phyloP scores from a whole-genome alignment of 208 protist species.

The Balamuthia mandrillaris region DNA sequence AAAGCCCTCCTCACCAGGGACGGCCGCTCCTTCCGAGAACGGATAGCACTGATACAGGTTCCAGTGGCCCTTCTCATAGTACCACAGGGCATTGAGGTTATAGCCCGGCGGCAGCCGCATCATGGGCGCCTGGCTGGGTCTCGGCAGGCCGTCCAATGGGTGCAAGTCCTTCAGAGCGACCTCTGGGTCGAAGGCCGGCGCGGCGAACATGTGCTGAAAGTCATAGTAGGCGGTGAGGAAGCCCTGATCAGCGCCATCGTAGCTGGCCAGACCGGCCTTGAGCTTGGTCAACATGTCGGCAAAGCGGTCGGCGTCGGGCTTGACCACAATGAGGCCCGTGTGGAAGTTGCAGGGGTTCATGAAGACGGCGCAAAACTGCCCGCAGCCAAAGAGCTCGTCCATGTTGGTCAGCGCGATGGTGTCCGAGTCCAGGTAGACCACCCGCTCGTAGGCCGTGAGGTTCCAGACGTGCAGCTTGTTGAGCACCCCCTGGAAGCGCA shows the following conservation, averaged over 20 bases:
- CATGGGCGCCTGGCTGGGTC: too few species aligned
- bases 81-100: conserved; percentile 29
- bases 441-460: conserved; percentile 56
- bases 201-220: conserved; percentile 13
- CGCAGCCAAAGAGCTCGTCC: conserved; percentile 65
- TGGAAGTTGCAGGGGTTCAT: conserved; percentile 69
- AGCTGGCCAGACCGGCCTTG: neutral
- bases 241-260: conserved; percentile 29
- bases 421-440: conserved; percentile 66
- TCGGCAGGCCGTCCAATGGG: too few species aligned
- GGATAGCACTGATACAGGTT: neutral
- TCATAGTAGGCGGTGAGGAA: conserved; percentile 20
- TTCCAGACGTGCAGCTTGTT: conserved; percentile 65
- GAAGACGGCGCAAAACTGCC: conserved; percentile 68
- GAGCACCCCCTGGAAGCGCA: conserved; percentile 53
- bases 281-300: neutral
- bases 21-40: too few species aligned
- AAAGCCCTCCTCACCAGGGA: too few species aligned
- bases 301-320: neutral
- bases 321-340: conserved; percentile 52
- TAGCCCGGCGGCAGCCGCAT: conserved; percentile 25
- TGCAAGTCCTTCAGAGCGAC: neutral
- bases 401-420: conserved; percentile 55
- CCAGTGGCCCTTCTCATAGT: conserved; percentile 30
- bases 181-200: neutral